Evolutionary conservation across 1,284 basidiomycete genomes (phyloP).

Genomic region (Agroathelia rolfsii): DNA sequence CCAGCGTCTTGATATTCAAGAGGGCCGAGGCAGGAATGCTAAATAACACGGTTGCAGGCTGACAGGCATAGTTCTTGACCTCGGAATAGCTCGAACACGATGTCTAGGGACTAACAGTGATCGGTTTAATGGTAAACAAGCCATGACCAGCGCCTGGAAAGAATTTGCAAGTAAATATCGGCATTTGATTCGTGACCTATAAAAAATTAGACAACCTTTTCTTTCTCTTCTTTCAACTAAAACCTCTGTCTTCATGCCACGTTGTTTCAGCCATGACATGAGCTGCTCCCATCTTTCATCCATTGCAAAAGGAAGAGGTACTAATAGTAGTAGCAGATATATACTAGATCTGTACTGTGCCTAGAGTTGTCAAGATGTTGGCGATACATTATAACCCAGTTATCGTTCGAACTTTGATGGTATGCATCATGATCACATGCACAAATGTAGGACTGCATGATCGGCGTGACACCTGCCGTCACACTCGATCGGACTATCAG

Average conservation of each 20-base stretch:
- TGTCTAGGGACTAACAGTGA: slow-evolving; percentile 39
- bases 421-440: no score
- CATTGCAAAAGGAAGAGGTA: no score
- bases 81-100: neutral
- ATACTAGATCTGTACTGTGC: no score
- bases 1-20: slow-evolving; percentile 61
- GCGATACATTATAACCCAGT: no score
- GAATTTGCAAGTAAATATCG: no score
- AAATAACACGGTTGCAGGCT: slow-evolving; percentile 53
- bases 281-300: slow-evolving; percentile 48
- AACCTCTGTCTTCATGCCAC: slow-evolving; percentile 41
- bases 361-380: no score
- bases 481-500: no score
- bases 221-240: slow-evolving; percentile 35
- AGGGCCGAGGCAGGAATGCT: slow-evolving; percentile 59
- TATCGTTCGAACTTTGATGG: no score
- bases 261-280: slow-evolving; percentile 42
- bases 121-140: slow-evolving; percentile 43
- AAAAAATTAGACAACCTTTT: slow-evolving; percentile 31
- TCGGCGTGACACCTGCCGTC: no score
- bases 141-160: slow-evolving; percentile 70
- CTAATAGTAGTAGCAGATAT: no score
- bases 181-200: no score
- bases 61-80: slow-evolving; percentile 4
- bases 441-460: no score